Base-by-base conservation (phyloP, 371 early-diverging fungal species). In the Zychaea mexicana region DNA sequence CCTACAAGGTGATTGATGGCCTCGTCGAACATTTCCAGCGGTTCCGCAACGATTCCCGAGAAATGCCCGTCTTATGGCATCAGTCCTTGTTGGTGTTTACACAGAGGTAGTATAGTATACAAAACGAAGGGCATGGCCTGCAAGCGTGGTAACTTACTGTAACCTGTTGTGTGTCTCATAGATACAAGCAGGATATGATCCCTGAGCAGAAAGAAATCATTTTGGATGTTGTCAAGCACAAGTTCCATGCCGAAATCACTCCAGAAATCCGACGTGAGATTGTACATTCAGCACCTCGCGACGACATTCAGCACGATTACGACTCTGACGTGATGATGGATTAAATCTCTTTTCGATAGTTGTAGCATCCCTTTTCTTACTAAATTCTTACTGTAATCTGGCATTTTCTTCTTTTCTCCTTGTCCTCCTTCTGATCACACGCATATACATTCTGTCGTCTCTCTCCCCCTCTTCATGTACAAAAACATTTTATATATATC, bases 11-110 rank as follows among this genome's bases (percentile, higher is more conserved):
- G 27, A 89, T 98, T 17, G 98, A 97, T 76, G 88, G 94, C 21
- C 70, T 98, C 39, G 97, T 98, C 17, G 90, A 92, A 78, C 98
- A 98, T 83, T 98, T 96, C 75, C 70, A 91, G 64, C 86, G 94
- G 39, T 97, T 98, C 86, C 85, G 88, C 73, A 85, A 82, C 47
- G 94, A 93, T 72, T 73, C 84, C 55, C 81, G 94, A 59, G 79
- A 85, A 54, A 87, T 98, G 89, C 97, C 99, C 30, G 98, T 98
- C 7, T 85, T 98, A 62, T 98, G 99, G 99, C 98, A 98, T 73
- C 98, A 98, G 80, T 79, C 94, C 1, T 81, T 98, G 71, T 77
- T 98, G 33, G 94, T 96, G 17, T 98, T 98, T 87, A 92, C 84
- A 30, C 99, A 98, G 83, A 77, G 96, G 82, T 79, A 69, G 56